phyloP scores from a whole-genome alignment of 495 filamentous ascomycete genomes.

The Peziza echinospora region DNA sequence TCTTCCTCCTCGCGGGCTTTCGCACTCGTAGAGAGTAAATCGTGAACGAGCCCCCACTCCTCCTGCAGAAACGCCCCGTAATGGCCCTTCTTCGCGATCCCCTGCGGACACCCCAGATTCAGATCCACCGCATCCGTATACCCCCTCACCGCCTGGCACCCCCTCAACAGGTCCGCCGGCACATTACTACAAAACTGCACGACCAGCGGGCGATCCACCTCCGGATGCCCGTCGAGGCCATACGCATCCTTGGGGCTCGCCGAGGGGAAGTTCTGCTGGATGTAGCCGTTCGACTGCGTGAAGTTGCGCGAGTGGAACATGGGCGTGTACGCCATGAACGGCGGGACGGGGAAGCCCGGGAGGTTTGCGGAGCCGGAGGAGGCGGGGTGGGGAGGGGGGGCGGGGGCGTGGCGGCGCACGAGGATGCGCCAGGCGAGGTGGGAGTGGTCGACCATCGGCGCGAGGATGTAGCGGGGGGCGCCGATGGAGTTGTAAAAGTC shows the following conservation, averaged over 20 bases:
- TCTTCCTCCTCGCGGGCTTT: too few relatives aligned
- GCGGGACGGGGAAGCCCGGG: too few relatives aligned
- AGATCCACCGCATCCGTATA: conserved; percentile 91
- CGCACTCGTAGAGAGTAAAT: conserved; percentile 58
- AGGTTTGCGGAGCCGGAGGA: neutral
- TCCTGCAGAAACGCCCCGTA: conserved; percentile 94
- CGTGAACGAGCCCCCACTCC: conserved; percentile 61
- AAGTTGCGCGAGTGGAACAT: conserved; percentile 91
- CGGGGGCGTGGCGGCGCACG: conserved; percentile 19
- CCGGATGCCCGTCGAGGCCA: conserved; percentile 73
- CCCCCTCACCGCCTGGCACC: conserved; percentile 52
- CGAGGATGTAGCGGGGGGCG: conserved; percentile 69
- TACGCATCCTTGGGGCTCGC: conserved; percentile 16
- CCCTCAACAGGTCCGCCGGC: conserved; percentile 50
- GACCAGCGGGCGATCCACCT: conserved; percentile 65
- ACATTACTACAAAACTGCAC: conserved; percentile 95
- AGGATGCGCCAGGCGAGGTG: conserved; percentile 45
- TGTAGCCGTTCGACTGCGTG: conserved; percentile 48
- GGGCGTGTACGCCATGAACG: conserved; percentile 62
- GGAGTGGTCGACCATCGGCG: conserved; percentile 95
- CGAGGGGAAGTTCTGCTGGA: conserved; percentile 50
- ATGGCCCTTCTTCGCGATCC: conserved; percentile 70
- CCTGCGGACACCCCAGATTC: conserved; percentile 95
- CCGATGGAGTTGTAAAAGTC: conserved; percentile 88
- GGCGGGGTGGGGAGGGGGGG: neutral